Evolutionary conservation across 257 asterid genomes (phyloP), one percentile per base, ranked within the genome.

Genomic region (Verbena officinalis): DNA sequence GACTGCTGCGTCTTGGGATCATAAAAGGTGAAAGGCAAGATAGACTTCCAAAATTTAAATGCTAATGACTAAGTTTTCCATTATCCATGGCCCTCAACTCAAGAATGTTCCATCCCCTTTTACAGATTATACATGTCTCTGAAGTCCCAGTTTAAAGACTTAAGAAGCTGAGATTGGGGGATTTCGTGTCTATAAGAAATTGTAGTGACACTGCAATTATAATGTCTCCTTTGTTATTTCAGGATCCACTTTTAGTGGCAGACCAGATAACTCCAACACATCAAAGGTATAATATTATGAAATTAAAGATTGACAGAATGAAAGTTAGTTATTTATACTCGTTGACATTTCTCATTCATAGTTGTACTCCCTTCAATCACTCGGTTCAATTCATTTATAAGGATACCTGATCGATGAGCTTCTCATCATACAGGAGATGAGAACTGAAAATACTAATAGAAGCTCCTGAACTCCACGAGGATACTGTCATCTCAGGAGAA

Each of bases 371-470:
- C n/a, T 27, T 27, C 5, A 27, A 27, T 27, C 33, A 5, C 33
- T 2, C 5, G 33, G 33, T 27, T 42, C 14, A 56, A n/a, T 44
- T 67, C 22, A 36, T 27, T 20, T 27, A 64, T 64, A 68, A 44
- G 59, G 76, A 73, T 81, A 94, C 99, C 96, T 94, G 95, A 82
- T 90, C 94, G 51, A 94, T 84, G 69, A 94, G 85, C 83, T 90
- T 94, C 75, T 86, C 97, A 56, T 90, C 99, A 64, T 78, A 94
- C 64, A 94, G 86, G 42, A 94, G 70, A 57, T 94, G 92, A 61
- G 96, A 88, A 75, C 97, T 94, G 83, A 94, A 94, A 72, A 94
- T 82, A 77, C 96, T 83, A 73, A 82, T 67, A 72, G 99, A 86
- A 60, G 97, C 95, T 79, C 97, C 99, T 64, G 71, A 65, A 70